These are phyloP conservation scores for Cercospora brassicicola DNA, from an alignment of 2,329 filamentous ascomycete species.

Conservation along the genomic window DNA sequence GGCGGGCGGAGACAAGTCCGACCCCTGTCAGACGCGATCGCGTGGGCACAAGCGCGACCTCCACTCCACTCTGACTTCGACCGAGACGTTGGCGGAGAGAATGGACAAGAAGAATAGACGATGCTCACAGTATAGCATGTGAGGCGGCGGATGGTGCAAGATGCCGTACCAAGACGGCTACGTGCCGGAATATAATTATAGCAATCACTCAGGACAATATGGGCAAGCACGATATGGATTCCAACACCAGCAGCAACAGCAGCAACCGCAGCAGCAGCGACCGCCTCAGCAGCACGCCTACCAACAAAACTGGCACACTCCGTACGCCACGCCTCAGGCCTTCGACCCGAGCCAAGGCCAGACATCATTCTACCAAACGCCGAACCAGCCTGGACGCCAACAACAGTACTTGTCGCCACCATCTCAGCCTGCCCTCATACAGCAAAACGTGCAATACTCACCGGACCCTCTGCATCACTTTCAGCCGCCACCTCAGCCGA, in stretches of 20 bases:
- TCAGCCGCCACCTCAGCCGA: slow-evolving; percentile 19
- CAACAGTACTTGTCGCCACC: slow-evolving; percentile 24
- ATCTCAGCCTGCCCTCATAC: slow-evolving; percentile 9
- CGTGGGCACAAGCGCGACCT: slow-evolving; percentile 8
- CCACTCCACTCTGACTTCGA: slow-evolving; percentile 10
- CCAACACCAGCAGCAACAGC: slow-evolving; percentile 12
- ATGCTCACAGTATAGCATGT: not conserved
- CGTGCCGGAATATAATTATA: slow-evolving; percentile 15
- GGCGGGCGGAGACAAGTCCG: slow-evolving; percentile 5
- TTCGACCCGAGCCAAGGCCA: slow-evolving; percentile 22
- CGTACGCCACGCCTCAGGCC: slow-evolving; percentile 22
- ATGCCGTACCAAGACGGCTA: slow-evolving; percentile 26
- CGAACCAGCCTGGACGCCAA: slow-evolving; percentile 1
- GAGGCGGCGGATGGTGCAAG: not conserved
- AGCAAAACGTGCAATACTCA: slow-evolving; percentile 19
- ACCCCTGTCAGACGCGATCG: slow-evolving; percentile 12
- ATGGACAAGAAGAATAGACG: not conserved
- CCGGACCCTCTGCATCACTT: slow-evolving; percentile 26
- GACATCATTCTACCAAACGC: slow-evolving; percentile 23
- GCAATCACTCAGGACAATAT: slow-evolving; percentile 5
- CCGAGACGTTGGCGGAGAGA: not conserved
- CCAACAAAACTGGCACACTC: slow-evolving; percentile 11
- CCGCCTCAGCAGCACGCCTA: slow-evolving; percentile 10
- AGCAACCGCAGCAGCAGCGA: slow-evolving; percentile 1
- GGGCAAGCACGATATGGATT: slow-evolving; percentile 13